Conservation (phyloP, 331 rosid species). For the Acacia pycnantha region DNA sequence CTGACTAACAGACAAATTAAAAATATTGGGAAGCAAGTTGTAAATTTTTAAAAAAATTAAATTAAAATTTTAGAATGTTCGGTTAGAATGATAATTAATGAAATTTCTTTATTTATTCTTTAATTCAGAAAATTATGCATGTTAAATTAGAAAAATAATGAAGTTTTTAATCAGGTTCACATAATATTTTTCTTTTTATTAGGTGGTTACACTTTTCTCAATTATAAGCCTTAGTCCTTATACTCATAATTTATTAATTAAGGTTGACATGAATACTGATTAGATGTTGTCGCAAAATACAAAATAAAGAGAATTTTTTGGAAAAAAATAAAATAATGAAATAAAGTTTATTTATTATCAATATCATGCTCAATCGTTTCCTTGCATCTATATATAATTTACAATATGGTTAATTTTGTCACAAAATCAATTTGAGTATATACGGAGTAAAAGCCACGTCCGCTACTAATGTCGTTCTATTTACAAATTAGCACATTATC, state of each 20-base stretch:
- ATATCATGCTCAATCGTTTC: neutral
- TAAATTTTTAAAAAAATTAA: neutral
- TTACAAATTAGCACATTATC: too few relatives aligned
- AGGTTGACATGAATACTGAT: too few relatives aligned
- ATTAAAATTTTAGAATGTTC: neutral
- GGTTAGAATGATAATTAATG: neutral
- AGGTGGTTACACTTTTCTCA: neutral
- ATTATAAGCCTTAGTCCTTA: neutral
- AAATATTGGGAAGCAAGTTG: neutral
- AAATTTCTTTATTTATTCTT: too few relatives aligned
- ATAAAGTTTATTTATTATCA: neutral
- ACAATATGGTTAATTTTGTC: too few relatives aligned
- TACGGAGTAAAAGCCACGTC: neutral
- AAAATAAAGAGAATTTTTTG: too few relatives aligned
- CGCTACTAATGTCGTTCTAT: neutral
- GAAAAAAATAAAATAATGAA: too few relatives aligned
- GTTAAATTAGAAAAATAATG: neutral
- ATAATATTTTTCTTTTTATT: too few relatives aligned
- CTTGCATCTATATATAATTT: too few relatives aligned
- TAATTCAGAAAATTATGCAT: neutral
- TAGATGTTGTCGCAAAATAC: too few relatives aligned
- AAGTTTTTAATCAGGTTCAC: neutral
- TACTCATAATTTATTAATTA: neutral
- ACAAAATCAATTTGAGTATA: too few relatives aligned
- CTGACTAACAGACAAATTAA: neutral